Conservation (phyloP, 2,329 filamentous ascomycete genomes). For the Aureobasidium lini region DNA sequence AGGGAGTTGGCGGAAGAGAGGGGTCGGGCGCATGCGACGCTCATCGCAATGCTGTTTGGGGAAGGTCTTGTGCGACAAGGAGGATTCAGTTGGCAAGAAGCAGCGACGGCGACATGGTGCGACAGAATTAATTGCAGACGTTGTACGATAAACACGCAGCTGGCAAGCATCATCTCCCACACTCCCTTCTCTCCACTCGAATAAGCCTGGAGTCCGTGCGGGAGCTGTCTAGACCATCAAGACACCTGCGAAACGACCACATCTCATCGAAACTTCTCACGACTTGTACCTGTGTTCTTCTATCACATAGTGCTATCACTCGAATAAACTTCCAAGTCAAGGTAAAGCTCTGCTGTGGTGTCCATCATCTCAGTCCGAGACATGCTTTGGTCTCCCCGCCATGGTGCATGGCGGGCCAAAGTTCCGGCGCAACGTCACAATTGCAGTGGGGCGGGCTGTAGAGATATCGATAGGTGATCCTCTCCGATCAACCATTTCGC, state of each 20-base stretch:
- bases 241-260: too few relatives aligned
- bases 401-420: neutral
- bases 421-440: neutral
- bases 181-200: neutral
- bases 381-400: neutral
- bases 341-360: too few relatives aligned
- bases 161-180: neutral
- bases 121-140: neutral
- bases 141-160: neutral
- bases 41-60: neutral
- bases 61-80: neutral
- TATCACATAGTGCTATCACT: too few relatives aligned
- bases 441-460: neutral
- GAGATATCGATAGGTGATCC: neutral
- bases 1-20: neutral
- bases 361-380: neutral
- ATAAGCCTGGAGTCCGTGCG: neutral
- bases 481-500: neutral
- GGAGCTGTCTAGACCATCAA: neutral
- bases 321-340: too few relatives aligned
- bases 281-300: too few relatives aligned
- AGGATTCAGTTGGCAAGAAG: neutral
- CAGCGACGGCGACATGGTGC: neutral
- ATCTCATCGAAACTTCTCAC: too few relatives aligned
- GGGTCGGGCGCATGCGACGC: neutral